Evolutionary conservation across 1,139 yeast species (phyloP).

Genomic region (Saccharomyces hybrid): DNA sequence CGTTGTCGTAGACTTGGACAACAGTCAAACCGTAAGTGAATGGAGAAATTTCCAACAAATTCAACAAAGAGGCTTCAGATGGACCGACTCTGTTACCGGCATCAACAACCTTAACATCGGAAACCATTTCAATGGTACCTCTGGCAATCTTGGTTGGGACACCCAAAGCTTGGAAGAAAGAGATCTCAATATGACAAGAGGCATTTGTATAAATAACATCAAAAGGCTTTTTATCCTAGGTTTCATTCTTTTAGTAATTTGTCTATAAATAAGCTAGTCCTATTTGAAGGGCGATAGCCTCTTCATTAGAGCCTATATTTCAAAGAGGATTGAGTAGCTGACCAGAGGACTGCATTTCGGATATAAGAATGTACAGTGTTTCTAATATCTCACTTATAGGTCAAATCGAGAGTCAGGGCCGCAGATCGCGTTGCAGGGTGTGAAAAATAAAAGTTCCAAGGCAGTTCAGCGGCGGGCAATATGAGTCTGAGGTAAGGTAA

Average conservation of each 20-base stretch:
- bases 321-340: not conserved
- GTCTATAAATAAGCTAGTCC: not conserved
- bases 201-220: not conserved
- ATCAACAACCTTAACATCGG: conserved; percentile 92
- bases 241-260: not conserved
- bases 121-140: conserved; percentile 99
- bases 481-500: not conserved
- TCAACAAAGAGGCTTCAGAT: conserved; percentile 96
- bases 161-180: conserved; percentile 99
- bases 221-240: not conserved
- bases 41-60: conserved; percentile 99
- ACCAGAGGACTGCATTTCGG: not conserved
- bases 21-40: conserved; percentile 97
- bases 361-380: not conserved
- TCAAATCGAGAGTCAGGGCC: not conserved
- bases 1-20: conserved; percentile 95
- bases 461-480: not conserved
- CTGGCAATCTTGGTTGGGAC: conserved; percentile 99
- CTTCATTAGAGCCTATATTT: not conserved
- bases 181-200: conserved; percentile 43
- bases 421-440: not conserved
- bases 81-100: conserved; percentile 91
- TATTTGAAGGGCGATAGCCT: not conserved
- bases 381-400: not conserved
- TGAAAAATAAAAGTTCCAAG: not conserved